Percentiles rank a stretch among this genome's conserved stretches.
These are phyloP conservation scores for Brassica juncea DNA, from an alignment of 345 rosid species.

Conservation along the genomic window DNA sequence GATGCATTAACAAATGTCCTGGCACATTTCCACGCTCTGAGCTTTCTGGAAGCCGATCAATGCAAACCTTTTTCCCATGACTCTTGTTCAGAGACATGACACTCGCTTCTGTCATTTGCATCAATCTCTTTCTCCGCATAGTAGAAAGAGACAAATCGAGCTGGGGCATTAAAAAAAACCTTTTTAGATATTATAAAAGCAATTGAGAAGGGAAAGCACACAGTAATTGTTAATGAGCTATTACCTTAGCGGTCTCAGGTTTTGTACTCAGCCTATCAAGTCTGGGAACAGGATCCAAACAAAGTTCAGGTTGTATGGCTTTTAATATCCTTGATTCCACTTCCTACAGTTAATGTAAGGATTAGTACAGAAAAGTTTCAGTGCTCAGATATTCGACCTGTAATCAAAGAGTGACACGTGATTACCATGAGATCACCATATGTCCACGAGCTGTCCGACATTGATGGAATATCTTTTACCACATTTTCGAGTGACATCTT, in stretches of 20 bases:
- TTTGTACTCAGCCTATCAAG: conserved; percentile 71
- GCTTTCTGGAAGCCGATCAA: conserved; percentile 60
- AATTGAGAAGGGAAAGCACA: conserved; percentile 28
- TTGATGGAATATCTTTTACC: conserved; percentile 82
- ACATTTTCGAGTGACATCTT: conserved; percentile 89
- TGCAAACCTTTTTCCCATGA: conserved; percentile 76
- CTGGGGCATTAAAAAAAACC: conserved; percentile 44
- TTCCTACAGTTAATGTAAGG: conserved; percentile 56
- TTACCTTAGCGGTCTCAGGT: conserved; percentile 64
- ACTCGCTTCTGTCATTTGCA: conserved; percentile 64
- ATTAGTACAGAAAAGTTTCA: conserved; percentile 6
- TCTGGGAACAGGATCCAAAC: conserved; percentile 87
- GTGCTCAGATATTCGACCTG: conserved; percentile 7
- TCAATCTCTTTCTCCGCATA: conserved; percentile 69
- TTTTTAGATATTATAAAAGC: conserved; percentile 25
- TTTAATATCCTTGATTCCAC: conserved; percentile 91
- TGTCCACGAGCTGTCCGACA: conserved; percentile 85
- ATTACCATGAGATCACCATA: conserved; percentile 95
- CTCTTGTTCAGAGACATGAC: conserved; percentile 61
- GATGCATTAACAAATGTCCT: conserved; percentile 58
- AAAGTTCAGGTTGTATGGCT: conserved; percentile 89
- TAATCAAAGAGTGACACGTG: not conserved
- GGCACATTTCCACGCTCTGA: conserved; percentile 56
- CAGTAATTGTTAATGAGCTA: not conserved
- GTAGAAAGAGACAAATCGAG: conserved; percentile 65